These are phyloP conservation scores for Paragyromitra xinjiangensis DNA, from an alignment of 495 filamentous ascomycete genomes.

Conservation along the genomic window DNA sequence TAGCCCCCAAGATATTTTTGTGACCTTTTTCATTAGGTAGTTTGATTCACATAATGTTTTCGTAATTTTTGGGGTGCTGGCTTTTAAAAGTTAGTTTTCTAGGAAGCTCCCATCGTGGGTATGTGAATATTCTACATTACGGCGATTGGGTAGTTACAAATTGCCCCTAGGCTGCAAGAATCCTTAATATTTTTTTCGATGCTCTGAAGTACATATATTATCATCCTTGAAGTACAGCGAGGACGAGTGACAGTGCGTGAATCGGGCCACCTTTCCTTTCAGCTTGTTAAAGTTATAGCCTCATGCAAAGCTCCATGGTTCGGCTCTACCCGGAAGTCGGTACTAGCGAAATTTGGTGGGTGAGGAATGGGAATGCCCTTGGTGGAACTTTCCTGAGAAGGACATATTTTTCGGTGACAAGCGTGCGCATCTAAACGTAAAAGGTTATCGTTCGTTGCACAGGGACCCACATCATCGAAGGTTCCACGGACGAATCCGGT, in stretches of 20 bases:
- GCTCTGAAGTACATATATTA: not conserved
- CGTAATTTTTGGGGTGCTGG: too few relatives aligned
- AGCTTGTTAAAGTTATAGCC: not conserved
- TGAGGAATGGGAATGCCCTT: not conserved
- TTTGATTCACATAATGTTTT: not conserved
- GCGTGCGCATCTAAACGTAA: not conserved
- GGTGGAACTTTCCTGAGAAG: not conserved
- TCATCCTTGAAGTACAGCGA: not conserved
- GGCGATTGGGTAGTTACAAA: not conserved
- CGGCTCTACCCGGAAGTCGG: too few relatives aligned
- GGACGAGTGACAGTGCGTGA: conserved; percentile 23
- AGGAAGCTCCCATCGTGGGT: not conserved
- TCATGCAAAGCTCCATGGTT: not conserved
- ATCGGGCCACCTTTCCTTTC: not conserved
- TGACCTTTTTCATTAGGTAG: not conserved
- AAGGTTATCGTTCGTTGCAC: not conserved
- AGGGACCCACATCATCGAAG: not conserved
- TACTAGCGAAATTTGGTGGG: not conserved
- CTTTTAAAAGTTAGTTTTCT: not conserved
- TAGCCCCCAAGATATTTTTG: not conserved
- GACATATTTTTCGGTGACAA: not conserved
- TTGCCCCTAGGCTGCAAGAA: not conserved
- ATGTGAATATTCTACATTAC: not conserved
- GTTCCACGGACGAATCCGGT: not conserved
- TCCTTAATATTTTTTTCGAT: not conserved